Base-by-base conservation (phyloP, 2,329 filamentous ascomycete genomes). In the Aspergillus spinulosporus region DNA sequence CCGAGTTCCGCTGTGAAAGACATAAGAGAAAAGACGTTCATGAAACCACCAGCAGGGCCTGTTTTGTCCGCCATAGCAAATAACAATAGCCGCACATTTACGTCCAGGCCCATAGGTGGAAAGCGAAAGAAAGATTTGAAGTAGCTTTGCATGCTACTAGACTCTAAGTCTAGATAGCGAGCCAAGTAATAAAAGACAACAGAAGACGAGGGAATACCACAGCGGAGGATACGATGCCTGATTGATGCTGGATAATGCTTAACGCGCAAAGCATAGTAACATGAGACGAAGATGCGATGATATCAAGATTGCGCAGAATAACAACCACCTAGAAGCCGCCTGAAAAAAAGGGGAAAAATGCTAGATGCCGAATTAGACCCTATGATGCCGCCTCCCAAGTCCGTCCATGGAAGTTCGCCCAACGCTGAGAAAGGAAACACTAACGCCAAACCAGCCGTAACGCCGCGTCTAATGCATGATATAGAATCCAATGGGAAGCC, bases 391-490 rank as follows among this genome's bases (percentile, higher is more conserved):
- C 61, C 63, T 52, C 59, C 46, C 63, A 54, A 59, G 43, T n/a
- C 64, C 62, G 64, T 66, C 67, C 64, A 61, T 65, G 59, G 56
- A 61, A 47, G 59, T 44, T 37, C 58, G 54, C 60, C 58, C 49
- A 62, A 48, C 56, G 64, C 59, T 56, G 58, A 49, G 31, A 57
- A 50, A 56, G 36, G 14, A 40, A 50, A 50, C 40, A 39, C 39
- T 56, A 70, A 67, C 65, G 62, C 61, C 61, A 61, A 64, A 61
- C 21, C 21, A 21, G 49, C 50, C 61, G 53, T 63, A 71, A 73
- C 70, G 66, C 71, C 71, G 53, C 62, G 59, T 69, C 60, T 62
- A 69, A 73, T 72, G 70, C 70, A 70, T 56, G 56, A 65, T 55
- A 63, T 53, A 58, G 58, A 59, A 56, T 58, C 58, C 47, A 58